These are phyloP conservation scores for Aspergillus candidus DNA, from an alignment of 2,329 filamentous ascomycete genomes.

Conservation along the genomic window DNA sequence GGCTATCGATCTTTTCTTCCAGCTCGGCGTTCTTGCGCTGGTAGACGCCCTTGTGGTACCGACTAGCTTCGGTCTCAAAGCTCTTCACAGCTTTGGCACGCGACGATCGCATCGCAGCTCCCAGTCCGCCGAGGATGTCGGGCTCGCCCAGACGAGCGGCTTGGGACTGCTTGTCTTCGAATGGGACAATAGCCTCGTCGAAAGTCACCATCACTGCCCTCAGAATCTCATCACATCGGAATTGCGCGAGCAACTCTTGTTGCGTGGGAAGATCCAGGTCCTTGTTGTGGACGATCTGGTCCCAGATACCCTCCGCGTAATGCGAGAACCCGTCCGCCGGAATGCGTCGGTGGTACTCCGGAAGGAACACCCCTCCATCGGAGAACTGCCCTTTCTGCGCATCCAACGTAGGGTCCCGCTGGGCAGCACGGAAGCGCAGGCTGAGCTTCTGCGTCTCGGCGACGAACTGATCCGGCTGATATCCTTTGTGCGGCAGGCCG, in stretches of 20 bases:
- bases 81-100: conserved; percentile 67
- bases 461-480: conserved; percentile 87
- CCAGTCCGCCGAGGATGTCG: conserved; percentile 67
- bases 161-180: conserved; percentile 81
- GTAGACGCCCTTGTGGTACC: conserved; percentile 96
- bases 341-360: conserved; percentile 92
- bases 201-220: conserved; percentile 81
- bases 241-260: conserved; percentile 93
- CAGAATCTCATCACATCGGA: conserved; percentile 94
- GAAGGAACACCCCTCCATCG: conserved; percentile 76
- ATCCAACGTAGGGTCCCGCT: conserved; percentile 60
- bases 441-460: conserved; percentile 74
- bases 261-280: conserved; percentile 94
- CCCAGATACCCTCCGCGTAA: conserved; percentile 93
- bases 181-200: conserved; percentile 70
- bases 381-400: conserved; percentile 62
- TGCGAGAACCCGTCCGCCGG: conserved; percentile 94
- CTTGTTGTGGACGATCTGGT: conserved; percentile 98
- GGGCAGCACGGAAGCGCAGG: conserved; percentile 73
- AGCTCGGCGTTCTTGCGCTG: conserved; percentile 77
- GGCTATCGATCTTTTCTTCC: conserved; percentile 77
- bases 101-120: conserved; percentile 64
- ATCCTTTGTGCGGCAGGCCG: conserved; percentile 90
- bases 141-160: conserved; percentile 66
- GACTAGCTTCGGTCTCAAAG: conserved; percentile 86